Percentiles rank a stretch among this genome's conserved stretches.
These are phyloP conservation scores for Isabelozyma rhagii DNA, from an alignment of 805 yeast genomes.

Conservation along the genomic window DNA sequence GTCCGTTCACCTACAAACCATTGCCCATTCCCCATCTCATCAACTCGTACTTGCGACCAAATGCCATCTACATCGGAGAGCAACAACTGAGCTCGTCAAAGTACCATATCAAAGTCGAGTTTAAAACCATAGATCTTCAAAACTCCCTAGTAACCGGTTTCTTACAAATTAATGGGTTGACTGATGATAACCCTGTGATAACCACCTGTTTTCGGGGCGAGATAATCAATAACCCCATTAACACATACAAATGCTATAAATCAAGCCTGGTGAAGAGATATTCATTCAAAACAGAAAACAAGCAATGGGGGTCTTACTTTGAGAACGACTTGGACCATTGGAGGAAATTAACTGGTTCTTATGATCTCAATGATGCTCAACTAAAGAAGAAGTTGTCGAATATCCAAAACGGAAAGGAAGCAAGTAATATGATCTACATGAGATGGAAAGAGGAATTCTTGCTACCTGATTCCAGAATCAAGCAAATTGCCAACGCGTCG, in stretches of 20 bases:
- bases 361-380: conserved; percentile 45
- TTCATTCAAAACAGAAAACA: conserved; percentile 57
- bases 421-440: conserved; percentile 59
- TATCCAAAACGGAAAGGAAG: conserved; percentile 29
- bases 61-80: conserved; percentile 60
- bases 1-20: neutral
- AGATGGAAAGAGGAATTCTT: conserved; percentile 92
- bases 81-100: conserved; percentile 67
- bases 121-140: conserved; percentile 63
- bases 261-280: conserved; percentile 17
- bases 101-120: conserved; percentile 66
- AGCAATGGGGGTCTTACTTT: conserved; percentile 50
- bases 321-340: conserved; percentile 48
- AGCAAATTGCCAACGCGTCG: conserved; percentile 67
- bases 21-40: conserved; percentile 26
- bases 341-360: conserved; percentile 45
- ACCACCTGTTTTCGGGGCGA: conserved; percentile 75
- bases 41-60: conserved; percentile 52
- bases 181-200: conserved; percentile 58
- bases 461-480: conserved; percentile 72
- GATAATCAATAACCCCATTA: conserved; percentile 51
- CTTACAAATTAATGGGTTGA: conserved; percentile 61
- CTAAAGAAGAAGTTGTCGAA: conserved; percentile 22
- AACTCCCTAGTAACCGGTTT: conserved; percentile 55
- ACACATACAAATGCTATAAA: neutral